Evolutionary conservation across 2,329 filamentous ascomycete species (phyloP).

Genomic region (Arachnopeziza araneosa): DNA sequence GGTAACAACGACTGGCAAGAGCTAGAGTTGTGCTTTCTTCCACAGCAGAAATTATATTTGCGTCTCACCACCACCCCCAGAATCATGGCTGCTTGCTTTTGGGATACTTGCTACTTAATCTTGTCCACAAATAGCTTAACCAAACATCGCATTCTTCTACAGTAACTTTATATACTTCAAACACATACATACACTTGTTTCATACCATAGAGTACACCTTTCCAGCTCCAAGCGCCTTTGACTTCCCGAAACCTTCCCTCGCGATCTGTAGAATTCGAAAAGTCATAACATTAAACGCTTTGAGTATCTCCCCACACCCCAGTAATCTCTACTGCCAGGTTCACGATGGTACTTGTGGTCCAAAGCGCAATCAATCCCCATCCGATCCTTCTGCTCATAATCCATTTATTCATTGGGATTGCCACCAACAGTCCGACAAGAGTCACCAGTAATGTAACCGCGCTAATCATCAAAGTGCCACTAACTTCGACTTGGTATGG

Average conservation of each 20-base stretch:
- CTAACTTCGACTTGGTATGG: conserved; percentile 81
- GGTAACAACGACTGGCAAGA: background rate
- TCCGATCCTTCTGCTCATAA: conserved; percentile 77
- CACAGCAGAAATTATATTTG: background rate
- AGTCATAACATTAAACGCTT: background rate
- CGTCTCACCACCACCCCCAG: background rate
- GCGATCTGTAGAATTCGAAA: background rate
- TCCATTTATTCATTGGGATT: conserved; percentile 82
- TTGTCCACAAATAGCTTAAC: background rate
- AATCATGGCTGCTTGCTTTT: too few species aligned
- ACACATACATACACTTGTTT: background rate
- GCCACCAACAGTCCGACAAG: conserved; percentile 71
- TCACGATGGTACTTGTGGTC: conserved; percentile 72
- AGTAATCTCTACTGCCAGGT: conserved; percentile 73
- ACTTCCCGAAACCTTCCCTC: background rate
- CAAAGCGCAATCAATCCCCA: conserved; percentile 75
- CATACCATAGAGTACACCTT: background rate
- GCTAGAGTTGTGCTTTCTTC: background rate
- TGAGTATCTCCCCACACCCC: conserved; percentile 34
- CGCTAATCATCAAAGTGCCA: conserved; percentile 78
- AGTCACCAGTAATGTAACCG: conserved; percentile 76
- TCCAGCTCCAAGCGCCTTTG: background rate
- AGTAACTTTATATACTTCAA: background rate
- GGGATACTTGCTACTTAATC: too few species aligned
- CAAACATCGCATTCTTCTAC: background rate